These are phyloP conservation scores for Penicillium sp. DNA, from an alignment of 2,329 filamentous ascomycete genomes.

Conservation along the genomic window DNA sequence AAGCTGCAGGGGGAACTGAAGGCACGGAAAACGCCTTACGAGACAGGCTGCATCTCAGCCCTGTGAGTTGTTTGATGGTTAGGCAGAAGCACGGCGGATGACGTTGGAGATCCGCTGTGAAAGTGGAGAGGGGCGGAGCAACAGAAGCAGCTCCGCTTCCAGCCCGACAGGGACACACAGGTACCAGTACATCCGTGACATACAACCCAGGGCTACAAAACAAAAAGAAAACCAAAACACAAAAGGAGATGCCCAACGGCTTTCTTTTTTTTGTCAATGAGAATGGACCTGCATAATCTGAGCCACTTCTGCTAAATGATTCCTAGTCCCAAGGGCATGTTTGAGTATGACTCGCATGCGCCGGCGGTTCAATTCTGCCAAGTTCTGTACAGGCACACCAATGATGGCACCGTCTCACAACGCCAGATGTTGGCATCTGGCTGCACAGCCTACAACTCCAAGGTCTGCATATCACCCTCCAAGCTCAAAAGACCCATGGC, in stretches of 20 bases:
- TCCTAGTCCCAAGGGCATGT: too few relatives aligned
- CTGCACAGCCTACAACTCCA: slow-evolving; percentile 47
- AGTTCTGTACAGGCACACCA: slow-evolving; percentile 4
- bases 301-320: too few relatives aligned
- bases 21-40: background rate
- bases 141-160: too few relatives aligned
- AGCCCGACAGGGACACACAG: too few relatives aligned
- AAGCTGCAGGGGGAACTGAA: background rate
- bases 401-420: slow-evolving; percentile 7
- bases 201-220: too few relatives aligned
- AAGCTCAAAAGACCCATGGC: slow-evolving; percentile 72
- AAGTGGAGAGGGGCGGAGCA: too few relatives aligned
- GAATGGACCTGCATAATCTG: too few relatives aligned
- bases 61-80: slow-evolving; percentile 9
- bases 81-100: slow-evolving; percentile 19
- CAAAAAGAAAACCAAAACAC: too few relatives aligned
- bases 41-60: slow-evolving; percentile 9
- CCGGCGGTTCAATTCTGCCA: slow-evolving; percentile 5
- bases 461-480: slow-evolving; percentile 65
- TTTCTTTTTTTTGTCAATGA: too few relatives aligned
- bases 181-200: too few relatives aligned
- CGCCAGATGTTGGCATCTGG: background rate
- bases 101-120: slow-evolving; percentile 7
- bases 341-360: too few relatives aligned
- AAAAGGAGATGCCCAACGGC: too few relatives aligned